Conservation (phyloP, 352 stramenopile species). For the Pythium plurisporium region DNA sequence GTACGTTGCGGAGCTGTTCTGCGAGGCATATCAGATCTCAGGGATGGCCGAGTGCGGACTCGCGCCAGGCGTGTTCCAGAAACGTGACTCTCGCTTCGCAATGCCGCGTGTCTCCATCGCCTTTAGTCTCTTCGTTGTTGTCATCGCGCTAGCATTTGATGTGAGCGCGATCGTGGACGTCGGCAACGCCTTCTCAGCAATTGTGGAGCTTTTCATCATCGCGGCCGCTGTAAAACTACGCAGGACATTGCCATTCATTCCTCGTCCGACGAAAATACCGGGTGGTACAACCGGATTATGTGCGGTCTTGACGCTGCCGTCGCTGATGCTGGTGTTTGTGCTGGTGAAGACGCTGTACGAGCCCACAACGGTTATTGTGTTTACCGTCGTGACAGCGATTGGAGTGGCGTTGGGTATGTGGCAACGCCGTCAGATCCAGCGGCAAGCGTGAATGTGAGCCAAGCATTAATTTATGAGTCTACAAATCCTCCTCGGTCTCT, state of each 20-base stretch:
- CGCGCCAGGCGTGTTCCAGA: too few relatives aligned
- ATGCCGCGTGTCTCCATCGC: too few relatives aligned
- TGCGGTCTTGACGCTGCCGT: too few relatives aligned
- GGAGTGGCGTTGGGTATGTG: background rate
- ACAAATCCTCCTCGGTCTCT: too few relatives aligned
- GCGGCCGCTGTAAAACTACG: slow-evolving; percentile 81
- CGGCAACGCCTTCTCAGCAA: slow-evolving; percentile 82
- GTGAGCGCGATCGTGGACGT: too few relatives aligned
- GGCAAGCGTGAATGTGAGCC: background rate
- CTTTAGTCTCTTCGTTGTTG: too few relatives aligned
- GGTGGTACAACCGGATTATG: too few relatives aligned
- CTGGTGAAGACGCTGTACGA: slow-evolving; percentile 1
- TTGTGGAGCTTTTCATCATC: slow-evolving; percentile 82
- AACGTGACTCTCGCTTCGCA: too few relatives aligned
- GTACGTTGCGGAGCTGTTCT: slow-evolving; percentile 84
- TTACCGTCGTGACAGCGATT: background rate
- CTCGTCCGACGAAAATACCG: slow-evolving; percentile 35
- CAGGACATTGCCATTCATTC: slow-evolving; percentile 40
- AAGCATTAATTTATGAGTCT: background rate
- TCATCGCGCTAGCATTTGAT: too few relatives aligned
- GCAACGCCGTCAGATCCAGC: slow-evolving; percentile 3
- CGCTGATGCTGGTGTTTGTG: slow-evolving; percentile 13
- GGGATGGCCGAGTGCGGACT: slow-evolving; percentile 73
- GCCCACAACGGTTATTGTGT: background rate
- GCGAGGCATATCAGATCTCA: slow-evolving; percentile 75